phyloP scores from a whole-genome alignment of 1,139 yeast genomes.

The Pichia sp. region DNA sequence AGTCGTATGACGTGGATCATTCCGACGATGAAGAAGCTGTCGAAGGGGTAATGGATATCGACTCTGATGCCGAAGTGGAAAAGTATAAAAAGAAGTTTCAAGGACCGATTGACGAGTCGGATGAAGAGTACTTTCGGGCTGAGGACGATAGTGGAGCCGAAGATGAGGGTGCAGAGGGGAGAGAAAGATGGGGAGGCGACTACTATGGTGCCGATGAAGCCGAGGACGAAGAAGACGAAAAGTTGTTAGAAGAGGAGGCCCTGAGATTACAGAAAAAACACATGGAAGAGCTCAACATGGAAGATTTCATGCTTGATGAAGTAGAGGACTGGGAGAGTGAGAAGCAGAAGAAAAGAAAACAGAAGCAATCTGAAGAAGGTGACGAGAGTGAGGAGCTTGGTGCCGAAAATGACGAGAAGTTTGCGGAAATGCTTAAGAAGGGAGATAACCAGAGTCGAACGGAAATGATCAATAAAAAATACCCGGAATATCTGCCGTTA shows the following conservation, averaged over 20 bases:
- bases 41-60: conserved; percentile 25
- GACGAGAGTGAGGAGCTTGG: conserved; percentile 38
- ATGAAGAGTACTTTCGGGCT: conserved; percentile 33
- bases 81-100: conserved; percentile 31
- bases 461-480: conserved; percentile 49
- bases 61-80: conserved; percentile 29
- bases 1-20: conserved; percentile 37
- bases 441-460: conserved; percentile 44
- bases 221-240: conserved; percentile 66
- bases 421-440: conserved; percentile 22
- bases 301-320: conserved; percentile 81
- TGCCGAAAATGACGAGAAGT: conserved; percentile 32
- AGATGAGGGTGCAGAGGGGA: conserved; percentile 39
- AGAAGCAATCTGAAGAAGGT: conserved; percentile 2
- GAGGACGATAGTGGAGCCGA: conserved; percentile 35
- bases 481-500: conserved; percentile 84
- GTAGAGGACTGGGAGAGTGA: conserved; percentile 65
- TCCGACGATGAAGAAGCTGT: conserved; percentile 30
- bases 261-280: conserved; percentile 82
- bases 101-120: conserved; percentile 34
- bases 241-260: conserved; percentile 84
- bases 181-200: conserved; percentile 77
- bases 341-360: conserved; percentile 30
- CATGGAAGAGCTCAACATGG: conserved; percentile 71
- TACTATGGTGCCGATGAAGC: conserved; percentile 76